Conservation (phyloP, 2,329 filamentous ascomycete species). For the Ophidiomyces ophidiicola region DNA sequence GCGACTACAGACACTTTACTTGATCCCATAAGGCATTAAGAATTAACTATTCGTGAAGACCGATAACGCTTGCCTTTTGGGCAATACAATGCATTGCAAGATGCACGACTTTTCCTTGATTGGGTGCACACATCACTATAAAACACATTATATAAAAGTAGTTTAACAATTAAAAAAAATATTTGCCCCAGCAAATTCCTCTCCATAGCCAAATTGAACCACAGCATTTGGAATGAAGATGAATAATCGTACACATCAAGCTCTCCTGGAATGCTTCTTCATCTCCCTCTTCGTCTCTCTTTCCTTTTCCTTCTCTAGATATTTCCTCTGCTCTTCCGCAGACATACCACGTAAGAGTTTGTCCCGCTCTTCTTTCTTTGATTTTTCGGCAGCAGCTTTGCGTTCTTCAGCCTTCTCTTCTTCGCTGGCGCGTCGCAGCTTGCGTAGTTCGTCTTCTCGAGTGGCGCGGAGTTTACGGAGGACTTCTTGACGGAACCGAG, state of each 20-base stretch:
- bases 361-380: constrained; percentile 83
- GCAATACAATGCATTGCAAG: no score
- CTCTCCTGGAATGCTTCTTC: constrained; percentile 49
- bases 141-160: no score
- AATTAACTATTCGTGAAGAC: no score
- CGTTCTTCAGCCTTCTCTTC: constrained; percentile 55
- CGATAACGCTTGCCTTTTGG: no score
- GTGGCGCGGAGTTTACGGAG: constrained; percentile 67
- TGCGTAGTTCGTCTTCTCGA: constrained; percentile 67
- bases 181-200: no score
- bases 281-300: constrained; percentile 53
- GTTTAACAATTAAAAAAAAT: no score
- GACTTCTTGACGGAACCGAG: constrained; percentile 83
- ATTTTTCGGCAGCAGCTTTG: constrained; percentile 40
- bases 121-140: no score
- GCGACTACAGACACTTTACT: no score
- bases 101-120: no score
- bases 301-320: constrained; percentile 66
- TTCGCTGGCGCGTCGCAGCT: constrained; percentile 67
- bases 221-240: no score
- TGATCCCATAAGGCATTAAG: no score
- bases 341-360: constrained; percentile 63
- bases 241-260: constrained; percentile 5
- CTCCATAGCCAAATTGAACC: no score
- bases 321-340: constrained; percentile 77